Percentiles rank a stretch among this genome's conserved stretches.
phyloP scores from a whole-genome alignment of 2,329 filamentous ascomycete genomes.

The Alternaria novae-zelandiae region DNA sequence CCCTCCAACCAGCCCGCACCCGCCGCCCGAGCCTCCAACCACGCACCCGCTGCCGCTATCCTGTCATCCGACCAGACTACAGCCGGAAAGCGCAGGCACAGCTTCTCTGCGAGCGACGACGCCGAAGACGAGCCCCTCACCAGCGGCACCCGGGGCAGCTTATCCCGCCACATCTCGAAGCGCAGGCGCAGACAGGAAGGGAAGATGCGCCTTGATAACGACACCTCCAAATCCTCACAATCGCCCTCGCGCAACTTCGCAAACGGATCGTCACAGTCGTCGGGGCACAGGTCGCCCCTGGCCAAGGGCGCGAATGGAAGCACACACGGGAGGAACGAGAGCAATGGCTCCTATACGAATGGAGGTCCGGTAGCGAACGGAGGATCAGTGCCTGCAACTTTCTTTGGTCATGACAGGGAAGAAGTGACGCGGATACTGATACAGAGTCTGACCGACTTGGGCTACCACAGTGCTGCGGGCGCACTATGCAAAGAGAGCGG shows the following conservation, averaged over 20 bases:
- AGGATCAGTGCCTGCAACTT: constrained; percentile 55
- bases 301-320: constrained; percentile 52
- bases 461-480: constrained; percentile 78
- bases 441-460: constrained; percentile 87
- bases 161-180: constrained; percentile 49
- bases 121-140: constrained; percentile 20
- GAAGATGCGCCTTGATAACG: constrained; percentile 53
- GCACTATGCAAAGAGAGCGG: constrained; percentile 82
- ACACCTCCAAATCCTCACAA: constrained; percentile 48
- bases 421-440: constrained; percentile 93
- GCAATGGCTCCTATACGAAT: constrained; percentile 55
- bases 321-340: constrained; percentile 47
- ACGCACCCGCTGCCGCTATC: constrained; percentile 20
- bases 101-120: constrained; percentile 39
- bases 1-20: constrained; percentile 24
- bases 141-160: constrained; percentile 33
- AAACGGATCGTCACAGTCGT: constrained; percentile 50
- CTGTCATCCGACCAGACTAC: constrained; percentile 21
- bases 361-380: constrained; percentile 44
- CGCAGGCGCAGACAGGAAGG: constrained; percentile 51
- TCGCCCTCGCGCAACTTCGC: constrained; percentile 46
- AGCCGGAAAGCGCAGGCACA: constrained; percentile 43
- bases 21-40: constrained; percentile 19
- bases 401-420: constrained; percentile 87
- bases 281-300: constrained; percentile 39